A percentile compares a stretch with the other conserved stretches of the same genome.
phyloP scores from a whole-genome alignment of 2,329 filamentous ascomycete genomes.

The Paecilomyces sp. region DNA sequence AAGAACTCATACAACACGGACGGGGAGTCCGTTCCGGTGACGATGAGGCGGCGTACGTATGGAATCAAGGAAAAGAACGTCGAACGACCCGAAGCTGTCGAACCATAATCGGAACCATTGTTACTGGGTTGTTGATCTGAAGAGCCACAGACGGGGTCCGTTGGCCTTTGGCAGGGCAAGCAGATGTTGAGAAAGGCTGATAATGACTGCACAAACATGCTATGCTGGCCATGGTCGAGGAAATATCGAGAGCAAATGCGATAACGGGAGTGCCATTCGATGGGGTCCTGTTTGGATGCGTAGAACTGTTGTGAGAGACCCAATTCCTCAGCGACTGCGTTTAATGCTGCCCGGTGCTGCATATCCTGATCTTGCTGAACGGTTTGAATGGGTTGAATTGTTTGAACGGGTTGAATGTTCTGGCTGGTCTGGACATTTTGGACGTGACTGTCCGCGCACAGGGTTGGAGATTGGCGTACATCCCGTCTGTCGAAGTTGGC shows the following conservation, averaged over 20 bases:
- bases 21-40: constrained; percentile 86
- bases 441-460: neutral
- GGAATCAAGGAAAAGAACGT: constrained; percentile 62
- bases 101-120: constrained; percentile 14
- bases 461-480: neutral
- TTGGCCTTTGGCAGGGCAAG: constrained; percentile 68
- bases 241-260: constrained; percentile 83
- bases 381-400: too few relatives aligned
- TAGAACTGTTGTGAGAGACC: constrained; percentile 13
- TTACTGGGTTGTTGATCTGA: constrained; percentile 24
- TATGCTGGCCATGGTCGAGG: constrained; percentile 78
- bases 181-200: constrained; percentile 88
- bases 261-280: constrained; percentile 87
- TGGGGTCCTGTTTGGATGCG: constrained; percentile 52
- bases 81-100: constrained; percentile 13
- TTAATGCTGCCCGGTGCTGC: constrained; percentile 1
- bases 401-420: too few relatives aligned
- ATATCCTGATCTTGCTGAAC: neutral
- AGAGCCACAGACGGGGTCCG: constrained; percentile 33
- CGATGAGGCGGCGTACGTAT: constrained; percentile 84
- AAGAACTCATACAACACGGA: constrained; percentile 84
- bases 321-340: constrained; percentile 1
- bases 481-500: neutral
- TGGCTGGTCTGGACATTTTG: neutral
- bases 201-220: constrained; percentile 70